These are phyloP conservation scores for Trametopsis cervina DNA, from an alignment of 768 basidiomycete species.

Conservation along the genomic window DNA sequence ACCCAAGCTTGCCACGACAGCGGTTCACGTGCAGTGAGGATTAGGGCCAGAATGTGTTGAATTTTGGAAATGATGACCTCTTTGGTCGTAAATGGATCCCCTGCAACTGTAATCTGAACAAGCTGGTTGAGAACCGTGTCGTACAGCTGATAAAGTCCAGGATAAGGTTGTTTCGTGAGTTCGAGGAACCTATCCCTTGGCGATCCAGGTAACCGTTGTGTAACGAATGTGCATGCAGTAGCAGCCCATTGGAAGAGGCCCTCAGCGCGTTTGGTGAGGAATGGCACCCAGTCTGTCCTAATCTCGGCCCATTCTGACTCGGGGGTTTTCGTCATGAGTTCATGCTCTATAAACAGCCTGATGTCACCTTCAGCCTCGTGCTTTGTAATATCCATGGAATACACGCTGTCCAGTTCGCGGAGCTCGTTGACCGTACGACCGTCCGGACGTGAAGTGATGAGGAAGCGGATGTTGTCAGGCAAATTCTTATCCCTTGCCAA, in stretches of 20 bases:
- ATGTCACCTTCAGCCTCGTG: not conserved
- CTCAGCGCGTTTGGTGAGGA: not conserved
- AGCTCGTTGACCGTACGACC: not conserved
- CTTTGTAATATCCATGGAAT: conserved; percentile 1
- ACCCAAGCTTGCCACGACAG: too few relatives aligned
- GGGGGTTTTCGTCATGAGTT: not conserved
- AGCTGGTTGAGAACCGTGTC: not conserved
- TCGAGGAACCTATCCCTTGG: not conserved
- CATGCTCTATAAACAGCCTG: conserved; percentile 1
- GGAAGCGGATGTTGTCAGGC: too few relatives aligned
- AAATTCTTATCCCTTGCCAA: too few relatives aligned
- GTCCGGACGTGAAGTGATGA: conserved; percentile 9
- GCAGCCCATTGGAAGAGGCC: conserved; percentile 7
- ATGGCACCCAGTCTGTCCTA: not conserved
- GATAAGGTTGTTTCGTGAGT: too few relatives aligned
- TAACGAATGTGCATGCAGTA: conserved; percentile 2
- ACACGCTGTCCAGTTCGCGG: not conserved
- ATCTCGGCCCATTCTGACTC: not conserved
- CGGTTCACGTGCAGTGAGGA: too few relatives aligned
- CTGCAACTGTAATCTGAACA: not conserved
- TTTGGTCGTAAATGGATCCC: too few relatives aligned
- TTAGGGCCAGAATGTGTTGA: too few relatives aligned
- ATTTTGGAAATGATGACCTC: too few relatives aligned
- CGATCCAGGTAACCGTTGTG: not conserved
- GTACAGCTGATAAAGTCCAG: conserved; percentile 1